Evolutionary conservation across 805 yeast species (phyloP).

Genomic region (Diddensiella santjacobensis): DNA sequence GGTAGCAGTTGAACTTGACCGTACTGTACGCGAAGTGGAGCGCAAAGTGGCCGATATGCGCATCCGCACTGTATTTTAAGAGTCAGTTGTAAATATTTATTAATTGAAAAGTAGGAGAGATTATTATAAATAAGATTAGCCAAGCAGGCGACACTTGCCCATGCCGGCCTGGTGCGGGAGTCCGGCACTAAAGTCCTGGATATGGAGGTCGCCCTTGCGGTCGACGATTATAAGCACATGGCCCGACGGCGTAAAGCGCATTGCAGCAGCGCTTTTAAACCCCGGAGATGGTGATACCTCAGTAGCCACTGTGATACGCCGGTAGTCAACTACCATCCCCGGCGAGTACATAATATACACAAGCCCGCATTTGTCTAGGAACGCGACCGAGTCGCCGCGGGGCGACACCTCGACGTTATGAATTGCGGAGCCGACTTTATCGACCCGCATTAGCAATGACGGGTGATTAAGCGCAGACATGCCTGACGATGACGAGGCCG

Average conservation of each 20-base stretch:
- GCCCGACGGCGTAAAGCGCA: slow-evolving; percentile 76
- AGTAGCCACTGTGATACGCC: slow-evolving; percentile 63
- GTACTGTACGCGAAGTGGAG: slow-evolving; percentile 31
- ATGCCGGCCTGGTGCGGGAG: slow-evolving; percentile 50
- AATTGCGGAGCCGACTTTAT: slow-evolving; percentile 76
- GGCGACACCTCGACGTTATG: slow-evolving; percentile 77
- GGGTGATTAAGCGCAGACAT: slow-evolving; percentile 49
- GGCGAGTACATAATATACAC: slow-evolving; percentile 63
- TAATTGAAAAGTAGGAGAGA: slow-evolving; percentile 2
- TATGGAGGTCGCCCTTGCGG: slow-evolving; percentile 71
- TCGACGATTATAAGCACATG: slow-evolving; percentile 73
- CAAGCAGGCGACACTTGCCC: slow-evolving; percentile 28
- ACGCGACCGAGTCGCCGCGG: slow-evolving; percentile 80
- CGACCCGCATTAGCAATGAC: slow-evolving; percentile 55
- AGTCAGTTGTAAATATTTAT: slow-evolving; percentile 2
- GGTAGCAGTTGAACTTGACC: slow-evolving; percentile 33
- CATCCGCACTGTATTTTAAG: slow-evolving; percentile 24
- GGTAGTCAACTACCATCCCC: slow-evolving; percentile 51
- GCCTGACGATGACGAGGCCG: slow-evolving; percentile 19
- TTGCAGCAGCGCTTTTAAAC: slow-evolving; percentile 70
- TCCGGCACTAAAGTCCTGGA: slow-evolving; percentile 87
- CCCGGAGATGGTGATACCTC: slow-evolving; percentile 75
- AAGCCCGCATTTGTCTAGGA: slow-evolving; percentile 72
- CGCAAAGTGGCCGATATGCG: slow-evolving; percentile 32
- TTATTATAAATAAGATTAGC: not conserved